These are phyloP conservation scores for Cucumis cinereus DNA, from an alignment of 306 rosid genomes.

Conservation along the genomic window DNA sequence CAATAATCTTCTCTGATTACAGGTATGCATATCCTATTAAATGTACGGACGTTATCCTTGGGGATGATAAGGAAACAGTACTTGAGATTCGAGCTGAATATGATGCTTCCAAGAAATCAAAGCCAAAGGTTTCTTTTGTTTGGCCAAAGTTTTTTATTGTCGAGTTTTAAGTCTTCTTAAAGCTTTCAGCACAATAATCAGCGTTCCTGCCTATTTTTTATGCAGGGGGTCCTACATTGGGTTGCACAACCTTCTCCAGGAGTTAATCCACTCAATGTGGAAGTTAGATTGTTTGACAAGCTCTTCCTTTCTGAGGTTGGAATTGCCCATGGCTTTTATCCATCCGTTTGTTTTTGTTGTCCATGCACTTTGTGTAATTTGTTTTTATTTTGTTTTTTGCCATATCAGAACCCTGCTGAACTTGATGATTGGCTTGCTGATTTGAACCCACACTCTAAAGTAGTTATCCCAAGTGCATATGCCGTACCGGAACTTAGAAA, in stretches of 20 bases:
- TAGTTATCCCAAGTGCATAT: constrained; percentile 45
- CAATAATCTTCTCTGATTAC: constrained; percentile 12
- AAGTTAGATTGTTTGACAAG: constrained; percentile 77
- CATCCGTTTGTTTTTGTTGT: background rate
- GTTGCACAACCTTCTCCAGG: constrained; percentile 72
- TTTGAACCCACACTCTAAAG: constrained; percentile 67
- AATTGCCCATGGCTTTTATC: background rate
- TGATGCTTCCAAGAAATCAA: constrained; percentile 79
- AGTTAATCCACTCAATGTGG: constrained; percentile 74
- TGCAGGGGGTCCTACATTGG: constrained; percentile 96
- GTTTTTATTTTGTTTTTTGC: background rate
- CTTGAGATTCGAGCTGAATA: constrained; percentile 83
- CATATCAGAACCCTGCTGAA: constrained; percentile 79
- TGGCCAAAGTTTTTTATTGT: background rate
- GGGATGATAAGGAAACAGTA: constrained; percentile 69
- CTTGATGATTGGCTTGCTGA: constrained; percentile 90
- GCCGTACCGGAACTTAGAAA: constrained; percentile 38
- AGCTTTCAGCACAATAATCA: background rate
- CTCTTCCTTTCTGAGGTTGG: constrained; percentile 83
- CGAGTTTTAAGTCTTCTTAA: background rate
- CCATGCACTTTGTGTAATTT: background rate
- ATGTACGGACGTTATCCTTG: constrained; percentile 78
- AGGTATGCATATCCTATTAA: constrained; percentile 93
- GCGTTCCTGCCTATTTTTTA: background rate
- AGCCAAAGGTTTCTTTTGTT: constrained; percentile 66